Evolutionary conservation across 2,329 filamentous ascomycete genomes (phyloP).

Genomic region (Colletotrichum limetticola): DNA sequence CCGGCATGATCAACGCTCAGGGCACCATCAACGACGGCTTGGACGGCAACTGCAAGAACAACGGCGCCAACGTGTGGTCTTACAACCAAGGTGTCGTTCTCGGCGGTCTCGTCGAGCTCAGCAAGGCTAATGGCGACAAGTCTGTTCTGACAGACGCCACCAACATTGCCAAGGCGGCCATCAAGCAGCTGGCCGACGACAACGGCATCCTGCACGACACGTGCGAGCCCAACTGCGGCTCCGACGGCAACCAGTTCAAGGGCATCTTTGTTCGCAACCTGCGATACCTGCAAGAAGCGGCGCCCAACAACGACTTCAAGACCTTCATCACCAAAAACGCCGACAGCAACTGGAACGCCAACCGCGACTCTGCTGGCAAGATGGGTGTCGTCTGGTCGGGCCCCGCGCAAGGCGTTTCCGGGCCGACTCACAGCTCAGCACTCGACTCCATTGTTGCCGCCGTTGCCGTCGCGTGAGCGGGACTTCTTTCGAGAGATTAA

Average conservation of each 20-base stretch:
- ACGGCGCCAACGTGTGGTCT: conserved; percentile 60
- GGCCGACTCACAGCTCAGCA: conserved; percentile 72
- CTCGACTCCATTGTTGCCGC: conserved; percentile 76
- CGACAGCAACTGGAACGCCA: conserved; percentile 71
- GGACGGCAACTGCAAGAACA: conserved; percentile 59
- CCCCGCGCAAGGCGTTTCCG: conserved; percentile 61
- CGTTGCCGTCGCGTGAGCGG: conserved; percentile 48
- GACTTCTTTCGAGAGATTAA: background rate
- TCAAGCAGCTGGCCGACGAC: conserved; percentile 54
- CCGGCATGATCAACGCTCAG: conserved; percentile 63
- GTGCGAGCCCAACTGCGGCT: conserved; percentile 58
- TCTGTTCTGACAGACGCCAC: conserved; percentile 54
- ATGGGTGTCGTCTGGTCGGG: conserved; percentile 75
- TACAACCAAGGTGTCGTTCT: conserved; percentile 71
- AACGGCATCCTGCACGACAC: conserved; percentile 61
- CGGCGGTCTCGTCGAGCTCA: conserved; percentile 64
- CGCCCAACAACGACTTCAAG: conserved; percentile 60
- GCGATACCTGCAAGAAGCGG: conserved; percentile 63
- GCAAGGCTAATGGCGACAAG: conserved; percentile 53
- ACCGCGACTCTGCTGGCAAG: conserved; percentile 60
- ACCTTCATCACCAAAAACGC: conserved; percentile 71
- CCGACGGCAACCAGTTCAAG: conserved; percentile 74
- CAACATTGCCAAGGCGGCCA: conserved; percentile 63
- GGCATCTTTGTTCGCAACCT: conserved; percentile 77
- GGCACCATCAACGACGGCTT: conserved; percentile 66